Evolutionary conservation across 345 rosid genomes (phyloP).

Genomic region (Theobroma cacao): DNA sequence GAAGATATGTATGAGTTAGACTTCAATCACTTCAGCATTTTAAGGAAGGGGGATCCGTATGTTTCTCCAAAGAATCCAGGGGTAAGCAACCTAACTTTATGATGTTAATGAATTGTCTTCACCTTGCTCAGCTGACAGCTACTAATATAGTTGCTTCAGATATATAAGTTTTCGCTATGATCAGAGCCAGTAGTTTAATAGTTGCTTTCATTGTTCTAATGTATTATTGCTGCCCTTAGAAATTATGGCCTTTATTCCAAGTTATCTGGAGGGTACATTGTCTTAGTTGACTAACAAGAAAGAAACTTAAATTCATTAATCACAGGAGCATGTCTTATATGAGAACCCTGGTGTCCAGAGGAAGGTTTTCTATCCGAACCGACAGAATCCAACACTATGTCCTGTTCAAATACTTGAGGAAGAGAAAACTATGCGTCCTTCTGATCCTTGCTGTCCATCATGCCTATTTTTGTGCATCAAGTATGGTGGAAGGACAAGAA

Average conservation of each 20-base stretch:
- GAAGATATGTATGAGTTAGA: constrained; percentile 55
- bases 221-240: not conserved
- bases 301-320: not conserved
- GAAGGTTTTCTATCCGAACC: constrained; percentile 48
- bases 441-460: constrained; percentile 52
- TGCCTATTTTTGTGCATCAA: constrained; percentile 58
- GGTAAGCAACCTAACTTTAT: constrained; percentile 26
- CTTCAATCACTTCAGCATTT: constrained; percentile 52
- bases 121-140: not conserved
- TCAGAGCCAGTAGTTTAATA: not conserved
- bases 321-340: constrained; percentile 55
- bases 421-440: constrained; percentile 59
- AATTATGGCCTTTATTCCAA: no score
- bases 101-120: not conserved
- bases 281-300: not conserved
- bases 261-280: no score
- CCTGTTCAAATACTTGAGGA: constrained; percentile 60
- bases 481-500: constrained; percentile 65
- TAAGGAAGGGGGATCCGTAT: constrained; percentile 45
- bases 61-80: constrained; percentile 45
- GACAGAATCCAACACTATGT: constrained; percentile 44
- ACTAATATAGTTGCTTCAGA: not conserved
- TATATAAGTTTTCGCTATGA: not conserved
- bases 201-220: not conserved
- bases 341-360: constrained; percentile 44